These are phyloP conservation scores for Viridothelium virens DNA, from an alignment of 495 filamentous ascomycete genomes.

Conservation along the genomic window DNA sequence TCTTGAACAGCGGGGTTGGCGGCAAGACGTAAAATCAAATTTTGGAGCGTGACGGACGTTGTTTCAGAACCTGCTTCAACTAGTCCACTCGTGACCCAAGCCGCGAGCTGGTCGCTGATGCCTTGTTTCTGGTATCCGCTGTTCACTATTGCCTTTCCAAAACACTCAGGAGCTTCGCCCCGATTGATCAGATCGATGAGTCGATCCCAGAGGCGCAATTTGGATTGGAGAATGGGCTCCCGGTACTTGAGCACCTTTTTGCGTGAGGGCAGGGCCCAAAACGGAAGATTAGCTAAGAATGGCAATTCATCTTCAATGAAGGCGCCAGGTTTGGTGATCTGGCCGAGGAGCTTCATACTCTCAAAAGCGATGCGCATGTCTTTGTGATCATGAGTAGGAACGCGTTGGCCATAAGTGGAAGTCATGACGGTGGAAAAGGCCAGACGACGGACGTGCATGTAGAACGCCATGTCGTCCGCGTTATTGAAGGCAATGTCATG, in stretches of 20 bases:
- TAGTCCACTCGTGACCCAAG: slow-evolving; percentile 28
- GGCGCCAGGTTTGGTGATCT: slow-evolving; percentile 19
- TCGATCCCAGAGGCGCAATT: slow-evolving; percentile 23
- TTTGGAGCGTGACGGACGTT: slow-evolving; percentile 28
- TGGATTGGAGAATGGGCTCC: slow-evolving; percentile 24
- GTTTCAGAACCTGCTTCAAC: slow-evolving; percentile 34
- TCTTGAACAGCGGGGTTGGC: slow-evolving; percentile 22
- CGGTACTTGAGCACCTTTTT: slow-evolving; percentile 21
- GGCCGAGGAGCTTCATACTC: slow-evolving; percentile 24
- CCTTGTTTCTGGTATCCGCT: slow-evolving; percentile 25
- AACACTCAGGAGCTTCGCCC: slow-evolving; percentile 23
- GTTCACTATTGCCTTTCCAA: slow-evolving; percentile 25
- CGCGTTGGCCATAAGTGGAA: slow-evolving; percentile 27
- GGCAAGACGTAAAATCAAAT: slow-evolving; percentile 27
- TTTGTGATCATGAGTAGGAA: slow-evolving; percentile 23
- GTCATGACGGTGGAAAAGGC: slow-evolving; percentile 29
- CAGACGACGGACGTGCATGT: slow-evolving; percentile 25
- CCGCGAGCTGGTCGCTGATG: slow-evolving; percentile 27
- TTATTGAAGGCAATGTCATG: slow-evolving; percentile 24
- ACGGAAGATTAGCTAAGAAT: slow-evolving; percentile 20
- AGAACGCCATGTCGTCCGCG: slow-evolving; percentile 24
- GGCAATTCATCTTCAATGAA: slow-evolving; percentile 26
- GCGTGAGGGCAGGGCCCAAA: slow-evolving; percentile 25
- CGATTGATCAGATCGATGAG: slow-evolving; percentile 23
- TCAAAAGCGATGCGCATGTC: slow-evolving; percentile 23